phyloP scores from a whole-genome alignment of 331 rosid species.

The Quercus phellos region DNA sequence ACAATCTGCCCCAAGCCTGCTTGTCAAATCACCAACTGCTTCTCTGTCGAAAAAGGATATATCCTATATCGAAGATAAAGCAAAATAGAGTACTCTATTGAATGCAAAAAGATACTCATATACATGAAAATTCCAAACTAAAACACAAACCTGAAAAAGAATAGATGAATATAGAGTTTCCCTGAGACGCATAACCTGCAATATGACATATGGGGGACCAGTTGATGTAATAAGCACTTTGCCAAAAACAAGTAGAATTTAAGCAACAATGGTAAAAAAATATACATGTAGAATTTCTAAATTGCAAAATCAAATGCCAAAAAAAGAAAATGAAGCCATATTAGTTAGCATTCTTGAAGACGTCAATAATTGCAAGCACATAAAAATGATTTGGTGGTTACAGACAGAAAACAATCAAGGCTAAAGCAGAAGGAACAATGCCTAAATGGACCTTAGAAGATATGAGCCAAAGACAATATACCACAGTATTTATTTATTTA shows the following conservation, averaged over 20 bases:
- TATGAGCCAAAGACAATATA: neutral
- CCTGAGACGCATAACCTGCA: conserved; percentile 60
- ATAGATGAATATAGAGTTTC: conserved; percentile 48
- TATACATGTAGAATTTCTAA: neutral
- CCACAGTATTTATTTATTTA: too few relatives aligned
- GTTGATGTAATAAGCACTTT: conserved; percentile 4
- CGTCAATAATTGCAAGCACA: neutral
- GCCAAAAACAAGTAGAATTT: conserved; percentile 6
- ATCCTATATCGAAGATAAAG: conserved; percentile 51
- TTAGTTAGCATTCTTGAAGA: neutral
- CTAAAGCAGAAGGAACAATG: neutral
- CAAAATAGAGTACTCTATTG: conserved; percentile 2
- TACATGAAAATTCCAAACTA: conserved; percentile 2
- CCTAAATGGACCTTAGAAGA: neutral
- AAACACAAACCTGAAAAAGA: conserved; percentile 59
- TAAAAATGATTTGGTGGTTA: neutral
- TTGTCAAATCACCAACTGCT: conserved; percentile 71
- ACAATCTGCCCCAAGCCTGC: conserved; percentile 80
- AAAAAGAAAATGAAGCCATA: neutral
- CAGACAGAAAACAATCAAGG: neutral
- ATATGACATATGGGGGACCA: conserved; percentile 13
- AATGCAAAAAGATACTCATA: neutral
- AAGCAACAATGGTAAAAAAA: neutral
- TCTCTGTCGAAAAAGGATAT: conserved; percentile 69
- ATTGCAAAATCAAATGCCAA: neutral